Percentiles rank a stretch among this genome's conserved stretches.
Conservation (phyloP, 2,329 filamentous ascomycete species). For the Aspergillus hortae region DNA sequence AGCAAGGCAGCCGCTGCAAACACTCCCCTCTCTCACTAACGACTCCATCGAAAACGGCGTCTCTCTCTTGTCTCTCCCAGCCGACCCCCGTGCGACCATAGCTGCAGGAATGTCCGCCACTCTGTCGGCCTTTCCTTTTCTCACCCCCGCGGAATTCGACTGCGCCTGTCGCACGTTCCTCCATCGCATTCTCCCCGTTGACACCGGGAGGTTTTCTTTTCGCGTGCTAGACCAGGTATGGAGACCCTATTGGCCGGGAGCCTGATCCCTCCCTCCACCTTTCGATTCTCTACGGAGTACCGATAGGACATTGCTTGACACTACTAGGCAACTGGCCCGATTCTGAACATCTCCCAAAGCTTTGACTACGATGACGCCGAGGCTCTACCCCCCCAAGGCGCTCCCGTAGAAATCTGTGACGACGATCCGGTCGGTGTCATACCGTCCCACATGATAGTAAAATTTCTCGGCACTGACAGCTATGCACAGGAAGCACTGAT, state of each 20-base stretch:
- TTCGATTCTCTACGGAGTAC: neutral
- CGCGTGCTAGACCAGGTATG: constrained; percentile 29
- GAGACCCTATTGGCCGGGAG: constrained; percentile 3
- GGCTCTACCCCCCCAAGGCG: constrained; percentile 4
- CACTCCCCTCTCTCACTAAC: neutral
- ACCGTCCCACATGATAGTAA: constrained; percentile 4
- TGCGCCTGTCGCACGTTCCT: constrained; percentile 60
- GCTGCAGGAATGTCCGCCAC: too few species aligned
- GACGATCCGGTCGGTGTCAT: constrained; percentile 27
- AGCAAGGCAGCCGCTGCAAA: neutral
- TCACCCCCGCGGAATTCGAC: constrained; percentile 61
- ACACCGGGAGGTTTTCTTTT: constrained; percentile 43
- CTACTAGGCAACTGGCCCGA: constrained; percentile 21
- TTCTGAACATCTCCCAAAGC: constrained; percentile 24
- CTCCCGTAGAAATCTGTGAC: constrained; percentile 21
- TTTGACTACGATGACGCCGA: constrained; percentile 9
- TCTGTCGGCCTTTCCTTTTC: constrained; percentile 52
- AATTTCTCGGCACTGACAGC: constrained; percentile 26
- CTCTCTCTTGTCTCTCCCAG: too few species aligned
- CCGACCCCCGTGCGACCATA: too few species aligned
- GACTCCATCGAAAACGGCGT: neutral
- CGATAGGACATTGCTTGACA: neutral
- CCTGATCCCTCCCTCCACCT: neutral
- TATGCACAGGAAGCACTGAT: constrained; percentile 41
- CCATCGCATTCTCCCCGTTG: constrained; percentile 50